Evolutionary conservation across 345 rosid genomes (phyloP).

Genomic region (Eucalyptus grandis): DNA sequence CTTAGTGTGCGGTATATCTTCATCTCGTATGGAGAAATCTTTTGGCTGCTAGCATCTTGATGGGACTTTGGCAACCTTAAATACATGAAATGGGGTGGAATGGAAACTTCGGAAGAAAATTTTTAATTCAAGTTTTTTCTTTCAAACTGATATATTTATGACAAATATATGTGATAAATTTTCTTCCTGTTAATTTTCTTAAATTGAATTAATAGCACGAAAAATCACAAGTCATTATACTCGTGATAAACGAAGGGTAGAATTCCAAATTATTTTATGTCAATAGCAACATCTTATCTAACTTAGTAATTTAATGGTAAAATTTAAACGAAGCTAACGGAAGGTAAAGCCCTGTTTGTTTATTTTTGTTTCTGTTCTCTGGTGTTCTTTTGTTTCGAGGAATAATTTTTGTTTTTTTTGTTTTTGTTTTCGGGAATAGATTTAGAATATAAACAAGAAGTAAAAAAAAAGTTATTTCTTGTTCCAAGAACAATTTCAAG

Average conservation of each 20-base stretch:
- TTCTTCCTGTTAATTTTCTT: neutral
- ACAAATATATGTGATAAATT: no score
- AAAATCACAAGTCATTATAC: no score
- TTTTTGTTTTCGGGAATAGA: accelerated
- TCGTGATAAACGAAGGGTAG: no score
- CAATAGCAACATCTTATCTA: no score
- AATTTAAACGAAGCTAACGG: accelerated
- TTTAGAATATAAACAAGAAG: accelerated
- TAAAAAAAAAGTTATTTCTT: no score
- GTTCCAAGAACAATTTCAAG: accelerated
- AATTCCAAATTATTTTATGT: accelerated
- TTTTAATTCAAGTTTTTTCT: neutral
- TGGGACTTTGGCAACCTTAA: neutral
- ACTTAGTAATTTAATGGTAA: no score
- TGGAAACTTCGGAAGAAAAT: neutral
- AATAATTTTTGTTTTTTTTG: accelerated
- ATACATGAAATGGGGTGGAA: neutral
- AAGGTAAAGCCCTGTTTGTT: accelerated
- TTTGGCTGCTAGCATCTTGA: neutral
- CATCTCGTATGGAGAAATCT: neutral
- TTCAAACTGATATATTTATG: neutral
- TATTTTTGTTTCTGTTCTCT: accelerated
- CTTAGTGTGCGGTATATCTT: no score
- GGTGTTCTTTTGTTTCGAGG: accelerated
- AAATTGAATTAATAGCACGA: accelerated